Conservation (phyloP, 202 grass and related monocot species). For the Panicum virgatum region DNA sequence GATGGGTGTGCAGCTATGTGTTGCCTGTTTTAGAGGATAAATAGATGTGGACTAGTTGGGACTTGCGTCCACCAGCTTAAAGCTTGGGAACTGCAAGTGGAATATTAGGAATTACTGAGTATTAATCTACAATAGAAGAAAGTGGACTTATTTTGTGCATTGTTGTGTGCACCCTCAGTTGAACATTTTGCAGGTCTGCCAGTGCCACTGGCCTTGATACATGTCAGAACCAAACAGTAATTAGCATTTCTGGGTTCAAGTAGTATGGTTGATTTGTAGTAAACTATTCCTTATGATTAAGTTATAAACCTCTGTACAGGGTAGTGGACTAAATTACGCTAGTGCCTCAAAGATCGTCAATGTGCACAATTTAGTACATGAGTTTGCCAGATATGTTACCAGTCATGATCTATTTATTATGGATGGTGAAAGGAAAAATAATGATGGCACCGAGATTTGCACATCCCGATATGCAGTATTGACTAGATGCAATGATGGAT, state of each 20-base stretch:
- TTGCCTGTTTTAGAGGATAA: no score
- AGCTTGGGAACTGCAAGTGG: no score
- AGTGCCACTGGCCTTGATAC: not conserved
- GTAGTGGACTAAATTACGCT: not conserved
- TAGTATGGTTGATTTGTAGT: no score
- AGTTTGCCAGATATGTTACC: not conserved
- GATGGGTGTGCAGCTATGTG: no score
- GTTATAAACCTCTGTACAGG: not conserved
- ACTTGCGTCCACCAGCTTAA: no score
- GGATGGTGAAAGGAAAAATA: not conserved
- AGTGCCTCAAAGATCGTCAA: not conserved
- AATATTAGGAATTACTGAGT: not conserved
- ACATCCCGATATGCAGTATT: not conserved
- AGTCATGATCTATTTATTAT: not conserved
- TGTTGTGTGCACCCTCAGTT: not conserved
- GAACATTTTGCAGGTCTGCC: not conserved
- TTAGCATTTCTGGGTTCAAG: no score
- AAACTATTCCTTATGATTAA: not conserved
- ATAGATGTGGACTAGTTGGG: no score
- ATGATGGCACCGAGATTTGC: not conserved
- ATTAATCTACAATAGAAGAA: not conserved
- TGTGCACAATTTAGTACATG: not conserved
- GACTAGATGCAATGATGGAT: not conserved
- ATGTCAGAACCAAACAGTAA: no score
- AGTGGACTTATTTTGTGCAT: not conserved